phyloP scores from a whole-genome alignment of 2,329 filamentous ascomycete species.

The Ambrosiella beaveri region DNA sequence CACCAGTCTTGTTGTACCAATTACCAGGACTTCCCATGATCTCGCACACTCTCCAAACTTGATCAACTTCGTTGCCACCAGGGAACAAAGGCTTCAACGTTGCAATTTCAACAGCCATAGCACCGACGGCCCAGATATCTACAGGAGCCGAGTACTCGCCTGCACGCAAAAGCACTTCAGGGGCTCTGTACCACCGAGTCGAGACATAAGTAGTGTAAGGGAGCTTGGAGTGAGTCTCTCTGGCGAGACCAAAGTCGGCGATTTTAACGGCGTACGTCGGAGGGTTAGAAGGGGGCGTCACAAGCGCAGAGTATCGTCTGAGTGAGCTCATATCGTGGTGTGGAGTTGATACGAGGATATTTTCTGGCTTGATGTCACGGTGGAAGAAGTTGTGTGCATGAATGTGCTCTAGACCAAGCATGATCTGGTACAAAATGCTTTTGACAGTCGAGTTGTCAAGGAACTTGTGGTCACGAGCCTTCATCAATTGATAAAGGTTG shows the following conservation, averaged over 20 bases:
- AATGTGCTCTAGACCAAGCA: slow-evolving; percentile 90
- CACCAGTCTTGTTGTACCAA: slow-evolving; percentile 88
- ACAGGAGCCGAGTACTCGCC: slow-evolving; percentile 96
- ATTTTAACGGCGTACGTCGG: slow-evolving; percentile 94
- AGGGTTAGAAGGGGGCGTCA: slow-evolving; percentile 88
- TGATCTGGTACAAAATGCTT: slow-evolving; percentile 93
- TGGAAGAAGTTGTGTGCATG: slow-evolving; percentile 97
- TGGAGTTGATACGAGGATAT: slow-evolving; percentile 86
- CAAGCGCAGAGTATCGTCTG: slow-evolving; percentile 77
- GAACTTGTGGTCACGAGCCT: slow-evolving; percentile 86
- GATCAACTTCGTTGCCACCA: slow-evolving; percentile 93
- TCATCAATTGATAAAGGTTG: slow-evolving; percentile 98
- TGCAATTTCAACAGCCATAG: slow-evolving; percentile 96
- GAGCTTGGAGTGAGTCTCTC: slow-evolving; percentile 89
- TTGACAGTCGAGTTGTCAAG: slow-evolving; percentile 85
- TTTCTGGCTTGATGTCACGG: slow-evolving; percentile 97
- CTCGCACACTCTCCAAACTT: slow-evolving; percentile 96
- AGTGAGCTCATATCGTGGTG: slow-evolving; percentile 70
- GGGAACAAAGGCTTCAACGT: slow-evolving; percentile 94
- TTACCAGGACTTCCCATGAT: slow-evolving; percentile 98
- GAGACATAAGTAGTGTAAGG: slow-evolving; percentile 98
- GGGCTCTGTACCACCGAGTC: slow-evolving; percentile 93
- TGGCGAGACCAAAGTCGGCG: slow-evolving; percentile 91
- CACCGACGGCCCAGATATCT: slow-evolving; percentile 95
- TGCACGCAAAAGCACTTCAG: slow-evolving; percentile 81